Evolutionary conservation across 352 stramenopile species (phyloP).

Genomic region (Phytophthora kernoviae): DNA sequence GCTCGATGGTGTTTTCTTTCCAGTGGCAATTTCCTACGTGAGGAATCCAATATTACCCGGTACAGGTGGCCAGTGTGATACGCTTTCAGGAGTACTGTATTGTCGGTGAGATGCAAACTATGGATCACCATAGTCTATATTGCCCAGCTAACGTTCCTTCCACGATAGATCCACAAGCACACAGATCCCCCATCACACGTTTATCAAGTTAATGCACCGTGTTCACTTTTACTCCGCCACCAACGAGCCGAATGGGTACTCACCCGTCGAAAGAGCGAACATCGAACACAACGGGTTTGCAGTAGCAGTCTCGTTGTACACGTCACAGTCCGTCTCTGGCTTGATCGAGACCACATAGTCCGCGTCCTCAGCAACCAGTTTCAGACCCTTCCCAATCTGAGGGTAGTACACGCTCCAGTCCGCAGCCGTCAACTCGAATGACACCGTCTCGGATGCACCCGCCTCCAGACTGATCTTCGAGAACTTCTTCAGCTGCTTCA

Average conservation of each 20-base stretch:
- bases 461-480: constrained; percentile 30
- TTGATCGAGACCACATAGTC: constrained; percentile 43
- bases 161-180: too few species aligned
- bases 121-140: too few species aligned
- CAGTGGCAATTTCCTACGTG: too few species aligned
- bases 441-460: constrained; percentile 9
- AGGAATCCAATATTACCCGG: too few species aligned
- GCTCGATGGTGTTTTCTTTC: too few species aligned
- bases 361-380: constrained; percentile 30
- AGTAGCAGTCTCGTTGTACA: constrained; percentile 18
- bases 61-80: too few species aligned
- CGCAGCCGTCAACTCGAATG: constrained; percentile 19
- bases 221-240: background rate
- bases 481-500: constrained; percentile 38
- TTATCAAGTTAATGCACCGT: too few species aligned
- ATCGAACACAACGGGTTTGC: constrained; percentile 8
- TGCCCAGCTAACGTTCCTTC: too few species aligned
- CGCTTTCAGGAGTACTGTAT: too few species aligned
- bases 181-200: too few species aligned
- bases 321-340: constrained; percentile 30
- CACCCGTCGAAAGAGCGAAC: constrained; percentile 7
- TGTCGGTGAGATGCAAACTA: too few species aligned
- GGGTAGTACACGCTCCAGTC: constrained; percentile 45
- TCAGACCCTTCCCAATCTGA: constrained; percentile 45
- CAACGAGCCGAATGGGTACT: constrained; percentile 6